These are phyloP conservation scores for Pyricularia grisea DNA, from an alignment of 2,329 filamentous ascomycete genomes.

Conservation along the genomic window DNA sequence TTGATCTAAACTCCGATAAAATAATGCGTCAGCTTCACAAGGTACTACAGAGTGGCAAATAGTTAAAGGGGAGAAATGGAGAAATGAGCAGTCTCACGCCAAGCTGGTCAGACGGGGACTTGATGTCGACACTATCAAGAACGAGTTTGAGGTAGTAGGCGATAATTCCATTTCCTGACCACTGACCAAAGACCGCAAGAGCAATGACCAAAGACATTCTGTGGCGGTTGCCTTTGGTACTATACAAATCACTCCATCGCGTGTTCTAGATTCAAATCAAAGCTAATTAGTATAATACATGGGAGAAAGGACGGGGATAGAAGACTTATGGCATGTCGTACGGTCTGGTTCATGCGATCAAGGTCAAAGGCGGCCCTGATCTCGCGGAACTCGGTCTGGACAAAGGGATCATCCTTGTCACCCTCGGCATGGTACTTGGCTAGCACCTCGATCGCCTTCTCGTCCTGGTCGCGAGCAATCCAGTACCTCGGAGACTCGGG, in stretches of 20 bases:
- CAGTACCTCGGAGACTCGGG: conserved; percentile 7
- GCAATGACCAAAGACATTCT: conserved; percentile 37
- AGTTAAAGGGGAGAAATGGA: too few species aligned
- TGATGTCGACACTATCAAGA: conserved; percentile 8
- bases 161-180: conserved; percentile 33
- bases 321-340: conserved; percentile 4
- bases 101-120: conserved; percentile 2
- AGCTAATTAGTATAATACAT: too few species aligned
- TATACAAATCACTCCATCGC: conserved; percentile 47
- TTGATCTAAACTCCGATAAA: not conserved
- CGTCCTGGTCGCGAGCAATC: conserved; percentile 13
- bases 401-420: conserved; percentile 30
- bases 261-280: conserved; percentile 31
- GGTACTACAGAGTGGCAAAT: too few species aligned
- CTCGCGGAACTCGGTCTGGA: conserved; percentile 47
- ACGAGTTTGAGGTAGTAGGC: conserved; percentile 15
- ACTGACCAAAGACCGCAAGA: conserved; percentile 44
- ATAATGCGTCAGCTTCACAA: not conserved
- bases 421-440: conserved; percentile 18
- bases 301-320: too few species aligned
- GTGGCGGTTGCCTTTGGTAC: conserved; percentile 36
- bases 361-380: conserved; percentile 33
- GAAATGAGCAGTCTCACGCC: not conserved
- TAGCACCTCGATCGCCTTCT: conserved; percentile 16
- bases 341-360: conserved; percentile 30